Conservation (phyloP, 306 rosid genomes). For the barrel medic (Medicago truncatula) region DNA sequence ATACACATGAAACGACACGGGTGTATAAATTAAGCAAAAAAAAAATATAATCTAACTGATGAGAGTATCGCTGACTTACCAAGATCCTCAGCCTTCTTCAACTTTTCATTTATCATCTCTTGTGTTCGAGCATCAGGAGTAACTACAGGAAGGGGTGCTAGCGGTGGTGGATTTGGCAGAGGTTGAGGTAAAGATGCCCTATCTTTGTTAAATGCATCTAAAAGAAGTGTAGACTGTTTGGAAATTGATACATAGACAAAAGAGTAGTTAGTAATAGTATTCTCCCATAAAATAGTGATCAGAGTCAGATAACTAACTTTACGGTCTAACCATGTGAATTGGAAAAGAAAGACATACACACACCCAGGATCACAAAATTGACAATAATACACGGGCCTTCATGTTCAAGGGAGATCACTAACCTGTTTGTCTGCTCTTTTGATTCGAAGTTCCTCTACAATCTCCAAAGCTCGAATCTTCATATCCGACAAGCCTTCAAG, state of each 20-base stretch:
- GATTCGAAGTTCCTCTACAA: conserved; percentile 91
- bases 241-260: conserved; percentile 31
- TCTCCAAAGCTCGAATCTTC: conserved; percentile 88
- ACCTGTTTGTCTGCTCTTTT: conserved; percentile 98
- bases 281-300: conserved; percentile 9
- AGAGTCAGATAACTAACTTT: conserved; percentile 2
- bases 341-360: background rate
- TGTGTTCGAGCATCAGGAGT: conserved; percentile 92
- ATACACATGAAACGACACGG: background rate
- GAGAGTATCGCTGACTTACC: conserved; percentile 57
- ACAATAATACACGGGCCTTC: conserved; percentile 13
- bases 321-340: conserved; percentile 25
- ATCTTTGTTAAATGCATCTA: conserved; percentile 98
- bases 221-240: conserved; percentile 82
- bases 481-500: conserved; percentile 96
- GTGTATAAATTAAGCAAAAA: conserved; percentile 21
- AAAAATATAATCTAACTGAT: background rate
- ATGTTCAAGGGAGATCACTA: conserved; percentile 35
- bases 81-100: conserved; percentile 98
- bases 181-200: conserved; percentile 97
- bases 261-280: conserved; percentile 12
- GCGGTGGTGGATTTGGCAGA: conserved; percentile 84
- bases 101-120: conserved; percentile 98
- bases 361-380: conserved; percentile 1
- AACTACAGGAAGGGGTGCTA: conserved; percentile 82